phyloP scores from a whole-genome alignment of 192 early-diverging fungal species.

The Mortierella hygrophila region DNA sequence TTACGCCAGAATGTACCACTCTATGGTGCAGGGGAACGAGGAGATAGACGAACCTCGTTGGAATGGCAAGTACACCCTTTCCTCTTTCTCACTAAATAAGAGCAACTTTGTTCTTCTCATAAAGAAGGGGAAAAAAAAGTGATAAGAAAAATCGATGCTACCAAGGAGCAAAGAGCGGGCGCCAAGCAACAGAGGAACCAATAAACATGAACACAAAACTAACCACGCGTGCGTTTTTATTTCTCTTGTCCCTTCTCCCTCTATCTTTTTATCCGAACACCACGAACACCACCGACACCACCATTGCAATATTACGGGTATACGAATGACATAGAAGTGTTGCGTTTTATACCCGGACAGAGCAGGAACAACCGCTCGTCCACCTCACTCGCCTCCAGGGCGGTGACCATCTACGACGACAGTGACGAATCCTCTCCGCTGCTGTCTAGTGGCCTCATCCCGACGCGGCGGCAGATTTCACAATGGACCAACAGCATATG shows the following conservation, averaged over 20 bases:
- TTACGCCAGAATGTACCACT: slow-evolving; percentile 43
- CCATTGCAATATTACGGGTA: not conserved
- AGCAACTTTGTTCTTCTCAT: not conserved
- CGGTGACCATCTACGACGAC: slow-evolving; percentile 56
- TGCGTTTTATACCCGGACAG: slow-evolving; percentile 41
- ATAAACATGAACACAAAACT: not conserved
- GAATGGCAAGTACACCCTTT: slow-evolving; percentile 33
- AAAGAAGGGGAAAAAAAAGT: not conserved
- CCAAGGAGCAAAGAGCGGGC: not conserved
- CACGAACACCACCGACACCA: not conserved
- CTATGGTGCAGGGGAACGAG: slow-evolving; percentile 57
- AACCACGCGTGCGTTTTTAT: not conserved
- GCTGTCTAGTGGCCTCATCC: slow-evolving; percentile 39
- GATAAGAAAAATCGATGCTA: not conserved
- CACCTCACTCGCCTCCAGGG: slow-evolving; percentile 49
- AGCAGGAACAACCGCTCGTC: slow-evolving; percentile 50
- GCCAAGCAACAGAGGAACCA: not conserved
- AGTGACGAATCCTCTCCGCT: slow-evolving; percentile 42
- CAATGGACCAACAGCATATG: slow-evolving; percentile 57
- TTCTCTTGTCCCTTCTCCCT: not conserved
- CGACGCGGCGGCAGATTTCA: slow-evolving; percentile 46
- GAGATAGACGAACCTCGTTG: slow-evolving; percentile 48
- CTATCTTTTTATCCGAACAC: not conserved
- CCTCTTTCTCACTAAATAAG: not conserved
- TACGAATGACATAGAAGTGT: slow-evolving; percentile 16